Percentiles rank a stretch among this genome's conserved stretches.
Evolutionary conservation across 495 filamentous ascomycete species (phyloP).

Genomic region (Podospora tetraspora): DNA sequence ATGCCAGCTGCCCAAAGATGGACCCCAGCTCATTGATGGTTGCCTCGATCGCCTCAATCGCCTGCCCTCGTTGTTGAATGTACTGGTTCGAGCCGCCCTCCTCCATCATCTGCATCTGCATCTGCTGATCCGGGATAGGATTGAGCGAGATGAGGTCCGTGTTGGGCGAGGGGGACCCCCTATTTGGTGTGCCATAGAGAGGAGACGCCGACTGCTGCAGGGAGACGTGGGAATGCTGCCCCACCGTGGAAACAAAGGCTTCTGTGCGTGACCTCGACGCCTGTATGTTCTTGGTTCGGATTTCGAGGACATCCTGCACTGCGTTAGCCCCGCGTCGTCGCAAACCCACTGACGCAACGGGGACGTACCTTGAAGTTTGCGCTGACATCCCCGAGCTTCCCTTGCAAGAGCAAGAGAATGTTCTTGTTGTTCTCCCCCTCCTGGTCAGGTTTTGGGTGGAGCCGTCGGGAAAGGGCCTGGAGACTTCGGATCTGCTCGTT

Average conservation of each 20-base stretch:
- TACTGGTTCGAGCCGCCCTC: constrained; percentile 84
- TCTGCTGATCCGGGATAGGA: constrained; percentile 77
- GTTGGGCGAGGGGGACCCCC: constrained; percentile 49
- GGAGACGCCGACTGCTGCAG: constrained; percentile 69
- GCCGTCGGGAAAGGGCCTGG: constrained; percentile 59
- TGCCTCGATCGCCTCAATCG: constrained; percentile 92
- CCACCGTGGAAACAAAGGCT: constrained; percentile 89
- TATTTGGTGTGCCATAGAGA: constrained; percentile 75
- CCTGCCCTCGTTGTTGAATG: constrained; percentile 87
- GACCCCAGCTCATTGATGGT: constrained; percentile 92
- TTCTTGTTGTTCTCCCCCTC: constrained; percentile 98
- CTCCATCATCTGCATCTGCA: constrained; percentile 89
- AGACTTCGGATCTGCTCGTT: constrained; percentile 81
- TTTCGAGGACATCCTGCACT: constrained; percentile 73
- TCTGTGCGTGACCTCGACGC: constrained; percentile 87
- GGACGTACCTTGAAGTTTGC: constrained; percentile 77
- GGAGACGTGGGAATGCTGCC: constrained; percentile 56
- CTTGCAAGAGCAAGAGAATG: constrained; percentile 87
- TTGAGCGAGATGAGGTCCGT: constrained; percentile 82
- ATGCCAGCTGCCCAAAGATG: constrained; percentile 93
- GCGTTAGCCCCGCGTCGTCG: not conserved
- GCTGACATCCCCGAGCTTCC: constrained; percentile 88
- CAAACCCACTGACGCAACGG: not conserved
- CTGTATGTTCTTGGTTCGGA: constrained; percentile 97
- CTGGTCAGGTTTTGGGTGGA: constrained; percentile 75